Base-by-base conservation (phyloP, 805 yeast genomes). In the Teunomyces cretensis region DNA sequence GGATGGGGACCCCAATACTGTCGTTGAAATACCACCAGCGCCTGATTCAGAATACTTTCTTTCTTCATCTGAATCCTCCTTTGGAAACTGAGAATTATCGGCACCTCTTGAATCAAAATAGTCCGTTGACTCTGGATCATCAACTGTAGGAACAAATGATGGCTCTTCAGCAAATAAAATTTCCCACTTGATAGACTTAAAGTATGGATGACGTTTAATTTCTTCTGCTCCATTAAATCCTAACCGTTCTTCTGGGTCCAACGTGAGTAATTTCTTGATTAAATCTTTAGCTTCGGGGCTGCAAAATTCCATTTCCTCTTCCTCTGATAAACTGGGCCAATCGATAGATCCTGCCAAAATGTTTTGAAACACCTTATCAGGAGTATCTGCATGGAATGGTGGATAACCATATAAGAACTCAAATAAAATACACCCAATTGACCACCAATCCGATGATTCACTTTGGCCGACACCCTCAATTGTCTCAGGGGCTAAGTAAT, bases 391-490 rank as follows among this genome's bases (percentile, higher is more conserved):
- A 62, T 88, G 94, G 64, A 94, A 94, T 2, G 99, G 99, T 1
- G 99, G 97, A 61, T 81, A 87, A 0, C 99, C 99, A 62, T 85
- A 87, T 33, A 89, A 60, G 59, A 94, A 85, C 65, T 94, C 99
- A 70, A 92, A 94, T 45, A 92, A 66, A 9, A 94, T 89, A 64
- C 98, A 92, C 0, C 99, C 99, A 28, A 92, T 79, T 2, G 98
- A 88, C 99, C 99, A 94, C 99, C 99, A 91, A 68, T 91, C 97
- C n/a, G 92, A 83, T 50, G 83, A 79, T 51, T 82, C 90, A 49
- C 83, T 87, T 61, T 92, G 97, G 0, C 87, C 85, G 1, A 76
- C 73, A 32, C 97, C 98, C 33, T 78, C 72, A 49, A 94, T 89
- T 0, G 97, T 91, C 61, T 94, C 99, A 0, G 99, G 99, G 0